Evolutionary conservation across 108 stramenopile species (phyloP), one percentile per base, ranked within the genome.

Genomic region (Aureococcus anophagefferens): DNA sequence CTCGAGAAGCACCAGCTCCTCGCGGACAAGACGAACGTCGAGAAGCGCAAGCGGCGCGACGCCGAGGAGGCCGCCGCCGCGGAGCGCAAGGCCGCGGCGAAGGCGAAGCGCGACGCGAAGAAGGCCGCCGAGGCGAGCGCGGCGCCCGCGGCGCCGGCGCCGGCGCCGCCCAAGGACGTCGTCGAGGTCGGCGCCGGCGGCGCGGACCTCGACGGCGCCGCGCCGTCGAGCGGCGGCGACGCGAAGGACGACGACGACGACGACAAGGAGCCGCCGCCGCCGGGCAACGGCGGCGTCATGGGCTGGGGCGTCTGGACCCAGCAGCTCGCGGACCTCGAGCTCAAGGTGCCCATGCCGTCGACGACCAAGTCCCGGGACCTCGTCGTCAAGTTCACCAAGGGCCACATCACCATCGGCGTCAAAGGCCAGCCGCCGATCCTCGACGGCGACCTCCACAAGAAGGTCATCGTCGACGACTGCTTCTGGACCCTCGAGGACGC

Each of bases 401-500:
- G 74, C n/a, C 79, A 84, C 32, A 79, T 99, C 16, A 90, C 88
- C 74, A 87, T 95, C 13, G 89, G 81, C 28, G 68, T 97, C 66
- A 89, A 89, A 72, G 68, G 71, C 5, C 70, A 77, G 62, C 71
- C 73, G 17, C 70, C 72, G 30, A 82, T 95, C 29, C 79, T 97
- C 64, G 81, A 97, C 77, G 99, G 86, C 18, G 76, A 86, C 0
- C 86, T 99, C 65, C 80, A 85, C 76, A 93, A 96, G 76, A 35
- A 86, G 28, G 86, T 98, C 37, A 90, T 94, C 62, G 86, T 91
- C 30, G 99, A 98, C 72, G 99, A 99, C 80, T 93, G 92, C 73
- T 95, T 97, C 83, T 99, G 99, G 99, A 99, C 99, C 0, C 85
- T 99, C 31, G 98, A 98, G 76, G 98, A 99, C 72, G 40, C 40